These are phyloP conservation scores for Phyllosticta citriasiana DNA, from an alignment of 2,329 filamentous ascomycete species.

Conservation along the genomic window DNA sequence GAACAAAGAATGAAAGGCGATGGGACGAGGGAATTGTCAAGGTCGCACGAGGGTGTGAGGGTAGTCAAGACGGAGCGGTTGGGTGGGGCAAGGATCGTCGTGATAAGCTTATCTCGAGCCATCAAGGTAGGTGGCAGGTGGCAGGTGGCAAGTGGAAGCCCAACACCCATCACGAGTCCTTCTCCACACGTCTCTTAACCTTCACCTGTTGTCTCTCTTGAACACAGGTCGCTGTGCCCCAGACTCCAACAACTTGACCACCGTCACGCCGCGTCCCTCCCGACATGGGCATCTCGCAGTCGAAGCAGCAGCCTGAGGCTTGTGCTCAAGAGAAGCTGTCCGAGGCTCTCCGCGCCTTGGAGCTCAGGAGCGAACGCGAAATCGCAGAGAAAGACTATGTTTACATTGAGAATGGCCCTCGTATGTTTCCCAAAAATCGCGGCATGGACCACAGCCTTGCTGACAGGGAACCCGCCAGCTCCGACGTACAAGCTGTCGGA, in stretches of 20 bases:
- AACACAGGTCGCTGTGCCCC: not conserved
- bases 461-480: slow-evolving; percentile 13
- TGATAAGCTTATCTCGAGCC: not conserved
- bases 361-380: slow-evolving; percentile 32
- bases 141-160: slow-evolving; percentile 1
- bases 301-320: slow-evolving; percentile 22
- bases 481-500: slow-evolving; percentile 20
- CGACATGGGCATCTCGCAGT: slow-evolving; percentile 26
- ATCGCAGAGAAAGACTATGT: slow-evolving; percentile 42
- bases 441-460: not conserved
- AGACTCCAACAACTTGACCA: not conserved
- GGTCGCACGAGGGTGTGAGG: no score
- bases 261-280: not conserved
- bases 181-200: not conserved
- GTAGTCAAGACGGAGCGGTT: not conserved
- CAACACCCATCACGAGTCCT: not conserved
- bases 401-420: slow-evolving; percentile 39
- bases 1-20: not conserved
- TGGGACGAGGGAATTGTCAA: no score
- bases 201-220: not conserved
- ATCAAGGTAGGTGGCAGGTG: slow-evolving; percentile 8
- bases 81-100: not conserved
- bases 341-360: slow-evolving; percentile 34
- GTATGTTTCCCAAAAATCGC: slow-evolving; percentile 13
- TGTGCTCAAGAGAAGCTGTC: slow-evolving; percentile 29